Evolutionary conservation across 1,284 basidiomycete species (phyloP), one percentile per base, ranked within the genome.

Genomic region (Fistulinella cinereoalba): DNA sequence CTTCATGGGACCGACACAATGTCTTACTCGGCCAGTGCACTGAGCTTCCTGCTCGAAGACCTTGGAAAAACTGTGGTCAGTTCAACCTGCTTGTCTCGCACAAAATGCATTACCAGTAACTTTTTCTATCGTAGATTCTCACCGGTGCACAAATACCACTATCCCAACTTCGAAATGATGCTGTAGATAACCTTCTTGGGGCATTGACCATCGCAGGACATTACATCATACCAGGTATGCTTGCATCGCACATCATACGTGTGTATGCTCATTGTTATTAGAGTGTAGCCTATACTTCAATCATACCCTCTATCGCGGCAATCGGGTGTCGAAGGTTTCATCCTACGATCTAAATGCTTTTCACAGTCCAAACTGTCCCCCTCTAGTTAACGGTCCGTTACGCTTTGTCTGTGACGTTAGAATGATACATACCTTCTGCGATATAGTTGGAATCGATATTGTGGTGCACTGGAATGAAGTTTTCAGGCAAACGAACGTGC

Each of bases 1-100:
- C 71, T 97, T 10, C 93, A 97, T 64, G 93, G 93, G 29, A 92
- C 90, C n/a, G 92, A 95, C 58, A 95, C 92, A 0, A 94, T 94
- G 89, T 81, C 85, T 2, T 95, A 92, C 66, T 88, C 87, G 3
- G 82, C 91, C 2, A 92, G 88, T 39, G 91, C 92, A 2, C 74
- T 95, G 31, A 89, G 88, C 59, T 96, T 96, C 67, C 69, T 97
- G 45, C 74, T 97, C 6, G 92, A 96, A 65, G 92, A 96, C 57
- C 74, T 96, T 7, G 92, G 92, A 42, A 94, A 94, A 71, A 90
- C 87, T 2, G 85, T 90, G 55, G 88, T 89, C 71, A 29, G 66
- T 61, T 44, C 28, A 22, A 31, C 33, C 16, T 37, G 25, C 46
- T 9, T 37, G 28, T 43, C 29, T 12, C 8, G 12, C 16, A 25